Conservation (phyloP, 164 flowering plant species). For the Piper longum region DNA sequence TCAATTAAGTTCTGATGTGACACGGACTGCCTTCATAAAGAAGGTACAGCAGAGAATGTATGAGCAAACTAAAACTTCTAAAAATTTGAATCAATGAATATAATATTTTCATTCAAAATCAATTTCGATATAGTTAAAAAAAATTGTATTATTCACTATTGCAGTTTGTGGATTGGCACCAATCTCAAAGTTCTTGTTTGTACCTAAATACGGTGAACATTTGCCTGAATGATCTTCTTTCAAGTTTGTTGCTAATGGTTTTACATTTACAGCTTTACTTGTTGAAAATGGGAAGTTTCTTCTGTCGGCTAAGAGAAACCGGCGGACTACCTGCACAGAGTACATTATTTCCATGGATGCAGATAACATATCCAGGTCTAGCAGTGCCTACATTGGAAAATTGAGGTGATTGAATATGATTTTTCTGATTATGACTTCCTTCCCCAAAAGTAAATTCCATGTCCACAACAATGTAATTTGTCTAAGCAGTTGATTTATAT, state of each 20-base stretch:
- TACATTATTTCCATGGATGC: slow-evolving; percentile 85
- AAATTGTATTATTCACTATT: too few relatives aligned
- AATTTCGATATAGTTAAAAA: too few relatives aligned
- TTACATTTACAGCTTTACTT: slow-evolving; percentile 45
- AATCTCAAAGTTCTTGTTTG: not conserved
- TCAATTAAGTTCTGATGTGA: too few relatives aligned
- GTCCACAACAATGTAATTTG: not conserved
- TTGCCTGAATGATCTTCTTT: not conserved
- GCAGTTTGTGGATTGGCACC: too few relatives aligned
- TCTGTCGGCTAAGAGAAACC: slow-evolving; percentile 80
- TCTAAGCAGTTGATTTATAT: not conserved
- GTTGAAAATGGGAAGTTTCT: slow-evolving; percentile 93
- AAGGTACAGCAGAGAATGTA: too few relatives aligned
- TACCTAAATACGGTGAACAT: not conserved
- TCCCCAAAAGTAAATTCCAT: not conserved
- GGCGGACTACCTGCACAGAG: slow-evolving; percentile 80
- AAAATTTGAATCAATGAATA: too few relatives aligned
- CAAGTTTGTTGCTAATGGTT: too few relatives aligned
- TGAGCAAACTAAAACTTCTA: too few relatives aligned
- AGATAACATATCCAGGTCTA: slow-evolving; percentile 71
- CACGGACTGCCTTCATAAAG: too few relatives aligned
- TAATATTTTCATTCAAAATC: too few relatives aligned
- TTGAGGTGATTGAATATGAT: slow-evolving; percentile 35
- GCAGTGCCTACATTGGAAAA: slow-evolving; percentile 79
- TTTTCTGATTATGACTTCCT: too few relatives aligned